Evolutionary conservation across 345 rosid genomes (phyloP), one percentile per base, ranked within the genome.

Genomic region (Pistacia integerrima): DNA sequence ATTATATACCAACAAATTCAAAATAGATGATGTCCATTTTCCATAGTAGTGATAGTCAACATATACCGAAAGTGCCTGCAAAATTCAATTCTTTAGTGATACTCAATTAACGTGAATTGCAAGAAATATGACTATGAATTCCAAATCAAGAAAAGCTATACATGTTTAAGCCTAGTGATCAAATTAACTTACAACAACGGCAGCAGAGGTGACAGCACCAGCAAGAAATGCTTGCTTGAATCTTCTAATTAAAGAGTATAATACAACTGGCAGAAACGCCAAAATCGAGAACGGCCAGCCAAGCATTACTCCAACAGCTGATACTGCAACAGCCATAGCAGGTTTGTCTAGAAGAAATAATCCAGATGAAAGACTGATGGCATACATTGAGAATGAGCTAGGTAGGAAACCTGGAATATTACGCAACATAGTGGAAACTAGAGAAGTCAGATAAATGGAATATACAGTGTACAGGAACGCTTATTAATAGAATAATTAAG

Each of bases 201-300:
- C 69, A 51, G 85, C 11, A 62, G 98, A 91, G 70, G 93, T 87
- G 77, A 84, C 69, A 57, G 87, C 88, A 69, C 99, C 99, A 25
- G 94, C 76, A 76, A 90, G 72, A 82, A 92, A 91, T 67, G 89
- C 82, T 77, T 73, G 88, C 68, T 89, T 92, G 70, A 93, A 92
- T 84, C 87, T 89, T 87, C 82, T 90, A 64, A 71, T 67, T 80
- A 96, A 81, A 79, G 97, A 81, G 72, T 84, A 92, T 44, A 90
- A 62, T 33, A 93, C 87, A 38, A 96, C 81, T 0, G 98, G 99
- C 69, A 92, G 84, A 86, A 96, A 96, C n/a, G 92, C 98, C 89
- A 96, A 82, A 74, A 96, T 80, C 3, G 98, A 93, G 82, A 96
- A 96, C 13, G 99, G 98, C 99, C 99, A 93, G 69, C 99, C 99